Evolutionary conservation across 495 filamentous ascomycete species (phyloP).

Genomic region (Neurospora sp.): DNA sequence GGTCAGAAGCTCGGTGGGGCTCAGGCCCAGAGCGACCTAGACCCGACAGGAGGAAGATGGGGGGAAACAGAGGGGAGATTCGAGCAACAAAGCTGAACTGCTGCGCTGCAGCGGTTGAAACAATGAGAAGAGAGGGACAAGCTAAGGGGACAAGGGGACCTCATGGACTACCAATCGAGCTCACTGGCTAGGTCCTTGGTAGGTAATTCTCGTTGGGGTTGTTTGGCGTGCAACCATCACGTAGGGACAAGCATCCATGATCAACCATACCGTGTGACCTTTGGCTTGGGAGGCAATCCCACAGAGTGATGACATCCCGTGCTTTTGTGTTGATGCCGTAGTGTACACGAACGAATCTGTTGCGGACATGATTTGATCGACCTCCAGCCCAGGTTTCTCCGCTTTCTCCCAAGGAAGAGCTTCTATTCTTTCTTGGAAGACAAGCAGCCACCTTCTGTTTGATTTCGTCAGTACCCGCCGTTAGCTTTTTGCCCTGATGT

Average conservation of each 20-base stretch:
- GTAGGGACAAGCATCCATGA: neutral
- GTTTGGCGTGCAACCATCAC: neutral
- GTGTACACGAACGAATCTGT: neutral
- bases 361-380: neutral
- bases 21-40: neutral
- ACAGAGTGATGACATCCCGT: conserved; percentile 12
- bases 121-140: neutral
- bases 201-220: too few relatives aligned
- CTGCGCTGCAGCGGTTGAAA: neutral
- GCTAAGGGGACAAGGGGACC: neutral
- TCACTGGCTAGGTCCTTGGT: too few relatives aligned
- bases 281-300: neutral
- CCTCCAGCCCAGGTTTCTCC: neutral
- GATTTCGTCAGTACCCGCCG: neutral
- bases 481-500: neutral
- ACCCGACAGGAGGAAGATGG: neutral
- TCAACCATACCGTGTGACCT: conserved; percentile 3
- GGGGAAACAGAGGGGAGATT: neutral
- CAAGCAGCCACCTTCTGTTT: neutral
- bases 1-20: neutral
- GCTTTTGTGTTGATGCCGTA: conserved; percentile 4
- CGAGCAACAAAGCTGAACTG: neutral
- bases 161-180: neutral
- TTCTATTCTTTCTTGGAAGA: neutral
- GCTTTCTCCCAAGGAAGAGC: neutral